Evolutionary conservation across 176 grass and related monocot species (phyloP).

Genomic region (Carex pumila): DNA sequence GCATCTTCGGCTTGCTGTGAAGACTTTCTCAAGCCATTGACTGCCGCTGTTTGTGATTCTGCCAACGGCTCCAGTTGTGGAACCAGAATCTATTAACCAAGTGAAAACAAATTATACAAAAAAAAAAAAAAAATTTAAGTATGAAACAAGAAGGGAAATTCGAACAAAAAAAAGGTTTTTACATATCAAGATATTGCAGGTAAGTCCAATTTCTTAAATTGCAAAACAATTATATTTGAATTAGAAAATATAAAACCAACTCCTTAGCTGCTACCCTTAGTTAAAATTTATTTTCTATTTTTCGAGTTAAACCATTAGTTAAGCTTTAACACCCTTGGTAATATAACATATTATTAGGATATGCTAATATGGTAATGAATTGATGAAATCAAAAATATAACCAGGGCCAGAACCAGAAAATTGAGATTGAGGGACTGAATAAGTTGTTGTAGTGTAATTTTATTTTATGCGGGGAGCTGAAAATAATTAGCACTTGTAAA

Average conservation of each 20-base stretch:
- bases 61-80: slow-evolving; percentile 67
- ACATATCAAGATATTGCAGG: background rate
- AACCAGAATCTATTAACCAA: slow-evolving; percentile 42
- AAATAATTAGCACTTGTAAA: too few relatives aligned
- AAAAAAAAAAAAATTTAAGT: background rate
- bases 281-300: background rate
- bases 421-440: too few relatives aligned
- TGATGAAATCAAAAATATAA: background rate
- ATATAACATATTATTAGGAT: background rate
- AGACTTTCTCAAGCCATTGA: slow-evolving; percentile 37
- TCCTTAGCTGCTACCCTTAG: background rate
- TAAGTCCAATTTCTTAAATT: background rate
- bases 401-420: background rate
- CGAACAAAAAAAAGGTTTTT: background rate
- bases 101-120: background rate
- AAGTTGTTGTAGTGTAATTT: too few relatives aligned
- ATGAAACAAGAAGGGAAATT: background rate
- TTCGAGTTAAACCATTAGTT: background rate
- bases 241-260: background rate
- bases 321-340: background rate
- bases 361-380: background rate
- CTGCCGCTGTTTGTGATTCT: slow-evolving; percentile 29
- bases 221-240: background rate
- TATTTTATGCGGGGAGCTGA: too few relatives aligned
- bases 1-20: slow-evolving; percentile 79